Percentiles rank a stretch among this genome's conserved stretches.
phyloP scores from a whole-genome alignment of 192 early-diverging fungal species.

The Borealophlyctis nickersoniae region DNA sequence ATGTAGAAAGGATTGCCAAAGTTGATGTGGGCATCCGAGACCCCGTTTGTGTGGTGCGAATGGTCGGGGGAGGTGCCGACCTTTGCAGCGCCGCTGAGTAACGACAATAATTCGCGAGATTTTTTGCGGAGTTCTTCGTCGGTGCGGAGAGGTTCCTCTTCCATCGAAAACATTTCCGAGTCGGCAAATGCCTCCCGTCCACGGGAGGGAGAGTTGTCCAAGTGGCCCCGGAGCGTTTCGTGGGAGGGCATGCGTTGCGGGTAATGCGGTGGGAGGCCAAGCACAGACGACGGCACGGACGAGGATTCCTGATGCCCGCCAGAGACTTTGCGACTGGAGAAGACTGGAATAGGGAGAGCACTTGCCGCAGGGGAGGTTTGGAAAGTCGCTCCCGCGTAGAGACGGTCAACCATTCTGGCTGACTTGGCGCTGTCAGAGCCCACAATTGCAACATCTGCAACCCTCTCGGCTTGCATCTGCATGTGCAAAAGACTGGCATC shows the following conservation, averaged over 20 bases:
- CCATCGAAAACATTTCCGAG: constrained; percentile 27
- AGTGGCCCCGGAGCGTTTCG: constrained; percentile 12
- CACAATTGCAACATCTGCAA: too few relatives aligned
- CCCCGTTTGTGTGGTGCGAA: background rate
- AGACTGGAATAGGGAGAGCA: constrained; percentile 48
- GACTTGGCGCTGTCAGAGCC: background rate
- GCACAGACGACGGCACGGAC: constrained; percentile 18
- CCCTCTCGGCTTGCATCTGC: background rate
- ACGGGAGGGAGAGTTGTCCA: background rate
- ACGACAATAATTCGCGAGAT: constrained; percentile 28
- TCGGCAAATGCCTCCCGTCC: background rate
- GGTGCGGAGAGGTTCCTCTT: constrained; percentile 15
- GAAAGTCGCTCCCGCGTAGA: constrained; percentile 53
- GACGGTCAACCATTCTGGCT: background rate
- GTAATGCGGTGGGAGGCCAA: constrained; percentile 1
- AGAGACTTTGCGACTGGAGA: constrained; percentile 12
- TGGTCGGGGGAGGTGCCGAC: background rate
- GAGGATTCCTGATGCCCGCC: constrained; percentile 13
- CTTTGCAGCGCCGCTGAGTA: constrained; percentile 13
- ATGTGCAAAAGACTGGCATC: background rate
- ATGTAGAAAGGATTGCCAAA: background rate
- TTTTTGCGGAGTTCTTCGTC: constrained; percentile 30
- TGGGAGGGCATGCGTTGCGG: constrained; percentile 17
- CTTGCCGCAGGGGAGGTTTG: constrained; percentile 48
- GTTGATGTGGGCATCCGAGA: background rate